phyloP scores from a whole-genome alignment of 2,329 filamentous ascomycete genomes.

The Monosporascus sp. region DNA sequence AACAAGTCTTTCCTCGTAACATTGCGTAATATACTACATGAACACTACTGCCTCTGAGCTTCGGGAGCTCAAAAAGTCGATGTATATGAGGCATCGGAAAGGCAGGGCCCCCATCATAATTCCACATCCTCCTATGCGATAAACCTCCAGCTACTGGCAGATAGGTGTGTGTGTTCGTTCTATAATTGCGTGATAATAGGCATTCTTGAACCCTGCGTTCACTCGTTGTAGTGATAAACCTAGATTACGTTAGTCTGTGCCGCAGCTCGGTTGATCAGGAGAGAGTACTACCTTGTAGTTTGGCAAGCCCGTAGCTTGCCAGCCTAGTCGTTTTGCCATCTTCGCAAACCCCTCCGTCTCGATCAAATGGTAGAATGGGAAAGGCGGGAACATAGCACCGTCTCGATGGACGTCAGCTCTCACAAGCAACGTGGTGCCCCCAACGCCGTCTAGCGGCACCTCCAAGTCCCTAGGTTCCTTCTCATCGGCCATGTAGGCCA shows the following conservation, averaged over 20 bases:
- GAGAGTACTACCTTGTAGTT: slow-evolving; percentile 83
- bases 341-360: slow-evolving; percentile 98
- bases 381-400: slow-evolving; percentile 96
- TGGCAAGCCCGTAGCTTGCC: slow-evolving; percentile 79
- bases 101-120: not conserved
- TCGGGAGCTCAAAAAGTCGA: not conserved
- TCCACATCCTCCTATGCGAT: not conserved
- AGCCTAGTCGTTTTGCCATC: slow-evolving; percentile 87
- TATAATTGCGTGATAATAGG: not conserved
- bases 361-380: slow-evolving; percentile 93
- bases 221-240: slow-evolving; percentile 91
- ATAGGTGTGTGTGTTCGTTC: not conserved
- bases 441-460: slow-evolving; percentile 84
- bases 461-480: slow-evolving; percentile 51
- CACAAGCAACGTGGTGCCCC: slow-evolving; percentile 85
- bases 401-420: slow-evolving; percentile 96
- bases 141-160: not conserved
- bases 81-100: not conserved
- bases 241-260: slow-evolving; percentile 28
- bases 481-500: slow-evolving; percentile 71
- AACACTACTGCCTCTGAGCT: not conserved
- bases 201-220: slow-evolving; percentile 23
- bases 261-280: not conserved
- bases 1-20: not conserved
- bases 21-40: not conserved